These are phyloP conservation scores for Cryoendolithus antarcticus DNA, from an alignment of 2,329 filamentous ascomycete species.

Conservation along the genomic window DNA sequence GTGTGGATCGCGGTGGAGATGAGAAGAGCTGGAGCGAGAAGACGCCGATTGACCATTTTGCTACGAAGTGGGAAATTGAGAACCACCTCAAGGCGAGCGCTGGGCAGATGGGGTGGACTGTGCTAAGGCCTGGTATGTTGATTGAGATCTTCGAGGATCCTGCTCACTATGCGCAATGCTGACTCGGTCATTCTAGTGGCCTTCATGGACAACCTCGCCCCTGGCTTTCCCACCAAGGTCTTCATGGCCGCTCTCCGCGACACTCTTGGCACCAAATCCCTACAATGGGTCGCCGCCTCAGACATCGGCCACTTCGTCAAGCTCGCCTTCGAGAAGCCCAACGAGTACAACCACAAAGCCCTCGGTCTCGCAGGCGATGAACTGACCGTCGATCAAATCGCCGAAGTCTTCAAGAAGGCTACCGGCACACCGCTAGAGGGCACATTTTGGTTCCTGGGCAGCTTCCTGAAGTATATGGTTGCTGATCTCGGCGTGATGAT, in stretches of 20 bases:
- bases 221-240: conserved; percentile 37
- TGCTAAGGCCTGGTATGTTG: conserved; percentile 32
- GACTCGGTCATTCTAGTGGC: conserved; percentile 29
- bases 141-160: too few species aligned
- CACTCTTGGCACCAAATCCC: conserved; percentile 16
- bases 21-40: conserved; percentile 41
- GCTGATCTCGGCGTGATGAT: conserved; percentile 23
- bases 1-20: conserved; percentile 49
- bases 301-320: conserved; percentile 44
- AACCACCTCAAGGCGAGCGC: conserved; percentile 40
- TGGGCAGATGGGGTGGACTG: conserved; percentile 46
- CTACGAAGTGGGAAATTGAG: conserved; percentile 48
- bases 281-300: conserved; percentile 30
- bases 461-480: conserved; percentile 31
- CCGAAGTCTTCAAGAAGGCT: conserved; percentile 33
- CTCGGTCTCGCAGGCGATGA: conserved; percentile 43
- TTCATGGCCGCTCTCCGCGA: conserved; percentile 37
- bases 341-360: conserved; percentile 34
- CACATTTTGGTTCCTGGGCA: conserved; percentile 32
- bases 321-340: conserved; percentile 33
- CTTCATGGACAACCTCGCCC: conserved; percentile 50
- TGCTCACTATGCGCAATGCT: too few species aligned
- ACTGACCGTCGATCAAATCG: conserved; percentile 37
- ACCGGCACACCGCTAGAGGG: conserved; percentile 33
- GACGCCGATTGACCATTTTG: conserved; percentile 47